Evolutionary conservation across 2,329 filamentous ascomycete species (phyloP).

Genomic region (Penicillium palitans): DNA sequence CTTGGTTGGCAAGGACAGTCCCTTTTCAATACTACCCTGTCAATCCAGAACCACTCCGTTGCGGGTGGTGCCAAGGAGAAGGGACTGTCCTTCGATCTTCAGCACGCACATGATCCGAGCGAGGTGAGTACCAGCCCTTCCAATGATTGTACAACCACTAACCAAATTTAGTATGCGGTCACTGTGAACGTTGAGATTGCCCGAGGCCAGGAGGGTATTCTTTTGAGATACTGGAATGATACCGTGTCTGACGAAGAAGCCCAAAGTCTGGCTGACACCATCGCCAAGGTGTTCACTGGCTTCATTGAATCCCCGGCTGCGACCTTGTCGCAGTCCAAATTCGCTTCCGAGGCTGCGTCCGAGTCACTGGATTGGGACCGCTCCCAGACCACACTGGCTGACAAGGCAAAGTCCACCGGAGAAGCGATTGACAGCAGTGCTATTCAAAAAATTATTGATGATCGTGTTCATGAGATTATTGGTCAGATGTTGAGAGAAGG

Average conservation of each 20-base stretch:
- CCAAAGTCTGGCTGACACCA: conserved; percentile 30
- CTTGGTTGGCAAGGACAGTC: conserved; percentile 37
- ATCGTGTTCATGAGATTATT: conserved; percentile 38
- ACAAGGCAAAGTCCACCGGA: conserved; percentile 14
- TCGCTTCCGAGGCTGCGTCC: conserved; percentile 9
- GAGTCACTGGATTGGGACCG: conserved; percentile 14
- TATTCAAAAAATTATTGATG: conserved; percentile 37
- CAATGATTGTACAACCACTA: not conserved
- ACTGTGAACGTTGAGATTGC: conserved; percentile 44
- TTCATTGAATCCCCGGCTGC: conserved; percentile 34
- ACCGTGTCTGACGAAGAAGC: conserved; percentile 39
- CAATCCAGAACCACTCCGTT: conserved; percentile 40
- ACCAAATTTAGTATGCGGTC: conserved; percentile 36
- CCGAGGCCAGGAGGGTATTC: conserved; percentile 36
- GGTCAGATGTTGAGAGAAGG: conserved; percentile 35
- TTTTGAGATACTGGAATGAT: conserved; percentile 45
- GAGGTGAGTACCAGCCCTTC: conserved; percentile 31
- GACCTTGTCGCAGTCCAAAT: conserved; percentile 26
- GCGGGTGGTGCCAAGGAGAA: conserved; percentile 26
- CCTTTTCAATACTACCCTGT: conserved; percentile 46
- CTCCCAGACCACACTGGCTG: conserved; percentile 18
- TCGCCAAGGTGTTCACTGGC: conserved; percentile 34
- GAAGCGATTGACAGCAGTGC: conserved; percentile 24
- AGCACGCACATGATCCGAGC: conserved; percentile 40
- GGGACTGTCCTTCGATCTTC: conserved; percentile 33